Conservation (phyloP, 2,329 filamentous ascomycete genomes). For the Monilinia laxa region DNA sequence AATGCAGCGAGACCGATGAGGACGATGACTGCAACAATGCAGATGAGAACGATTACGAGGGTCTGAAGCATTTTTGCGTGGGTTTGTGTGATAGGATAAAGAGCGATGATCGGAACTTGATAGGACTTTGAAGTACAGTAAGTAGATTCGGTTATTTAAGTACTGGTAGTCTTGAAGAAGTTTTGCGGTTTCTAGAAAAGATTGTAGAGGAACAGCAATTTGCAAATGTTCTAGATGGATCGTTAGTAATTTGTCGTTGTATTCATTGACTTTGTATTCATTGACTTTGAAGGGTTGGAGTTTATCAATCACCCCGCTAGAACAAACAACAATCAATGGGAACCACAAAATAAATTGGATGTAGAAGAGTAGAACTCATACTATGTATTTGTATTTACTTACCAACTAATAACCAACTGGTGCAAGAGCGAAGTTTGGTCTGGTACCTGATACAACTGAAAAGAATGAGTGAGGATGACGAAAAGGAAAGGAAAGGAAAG, state of each 20-base stretch:
- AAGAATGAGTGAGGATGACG: background rate
- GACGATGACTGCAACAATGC: background rate
- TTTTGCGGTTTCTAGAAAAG: background rate
- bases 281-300: background rate
- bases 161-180: background rate
- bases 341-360: background rate
- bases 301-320: background rate
- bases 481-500: no score
- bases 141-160: background rate
- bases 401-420: background rate
- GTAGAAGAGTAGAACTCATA: background rate
- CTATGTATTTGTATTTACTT: background rate
- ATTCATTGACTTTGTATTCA: background rate
- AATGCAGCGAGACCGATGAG: conserved; percentile 13
- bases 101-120: background rate
- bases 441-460: background rate
- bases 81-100: background rate
- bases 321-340: background rate
- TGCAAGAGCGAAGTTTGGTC: background rate
- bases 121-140: background rate
- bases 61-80: conserved; percentile 15
- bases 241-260: background rate
- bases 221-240: conserved; percentile 5
- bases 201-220: background rate
- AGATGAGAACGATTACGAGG: conserved; percentile 15